Base-by-base conservation (phyloP, 371 early-diverging fungal species). In the Parasitella parasitica region DNA sequence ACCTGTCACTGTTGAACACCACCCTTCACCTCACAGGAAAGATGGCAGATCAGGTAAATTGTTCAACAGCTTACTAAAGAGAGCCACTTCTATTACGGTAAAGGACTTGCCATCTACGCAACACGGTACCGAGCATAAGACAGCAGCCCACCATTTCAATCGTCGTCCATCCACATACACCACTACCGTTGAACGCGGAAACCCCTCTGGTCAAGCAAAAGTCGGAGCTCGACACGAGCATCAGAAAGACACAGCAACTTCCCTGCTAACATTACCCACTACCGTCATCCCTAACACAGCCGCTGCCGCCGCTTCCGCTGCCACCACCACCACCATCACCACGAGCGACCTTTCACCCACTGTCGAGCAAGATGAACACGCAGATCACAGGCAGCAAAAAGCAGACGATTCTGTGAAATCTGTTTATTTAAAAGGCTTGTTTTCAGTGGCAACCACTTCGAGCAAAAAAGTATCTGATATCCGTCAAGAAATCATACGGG, bases 361-460 rank as follows among this genome's bases (percentile, higher is more conserved):
- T 8, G 18, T 41, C n/a, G 20, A 41, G 6, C 7, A 41, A 18
- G 6, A 41, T 7, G 16, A 41, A 2, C 16, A n/a, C 20, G 20
- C 5, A 4, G 20, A 18, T 8, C 41, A 41, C 39, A 39, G 18
- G 7, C 15, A 15, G 16, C 39, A 39, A 18, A 41, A 41, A 18
- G 85, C 84, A 0, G 89, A 89, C 60, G 72, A 77, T 34, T 49
- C 68, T 55, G 78, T 85, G 18, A 73, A 77, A 37, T 76, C 84
- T 3, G 84, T 91, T 12, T 81, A 75, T 57, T 67, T 91, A 6
- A 87, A 84, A 70, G 88, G 88, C 0, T 66, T 91, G 9, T 87
- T 91, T 59, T 83, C 86, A 13, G 88, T 88, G 11, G 65, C 81
- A 2, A 89, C 87, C 11, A 91, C 91, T 9, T 82, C 89, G 3